Conservation (phyloP, 1,139 yeast genomes). For the Diutina sp. region DNA sequence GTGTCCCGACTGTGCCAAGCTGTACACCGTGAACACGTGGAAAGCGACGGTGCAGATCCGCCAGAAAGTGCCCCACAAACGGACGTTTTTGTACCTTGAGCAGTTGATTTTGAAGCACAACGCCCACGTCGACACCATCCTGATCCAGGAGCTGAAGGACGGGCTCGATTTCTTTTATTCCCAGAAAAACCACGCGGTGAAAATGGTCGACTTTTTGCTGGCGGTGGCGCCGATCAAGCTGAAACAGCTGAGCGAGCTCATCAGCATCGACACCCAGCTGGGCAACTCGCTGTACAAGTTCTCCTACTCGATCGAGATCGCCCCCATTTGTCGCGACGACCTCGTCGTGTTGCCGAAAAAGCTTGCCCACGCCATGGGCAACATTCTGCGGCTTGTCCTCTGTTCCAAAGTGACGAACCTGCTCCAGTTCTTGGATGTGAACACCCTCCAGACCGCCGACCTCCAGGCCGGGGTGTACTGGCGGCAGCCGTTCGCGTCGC, state of each 20-base stretch:
- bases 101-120: slow-evolving; percentile 87
- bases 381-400: slow-evolving; percentile 69
- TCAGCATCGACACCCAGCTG: slow-evolving; percentile 85
- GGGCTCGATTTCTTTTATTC: slow-evolving; percentile 91
- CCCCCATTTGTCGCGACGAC: slow-evolving; percentile 97
- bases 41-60: slow-evolving; percentile 94
- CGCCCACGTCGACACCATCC: slow-evolving; percentile 90
- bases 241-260: slow-evolving; percentile 83
- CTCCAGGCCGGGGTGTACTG: slow-evolving; percentile 67
- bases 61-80: slow-evolving; percentile 92
- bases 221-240: slow-evolving; percentile 82
- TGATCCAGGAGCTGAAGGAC: slow-evolving; percentile 84
- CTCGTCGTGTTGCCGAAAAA: slow-evolving; percentile 79
- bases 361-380: slow-evolving; percentile 76
- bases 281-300: slow-evolving; percentile 84
- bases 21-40: slow-evolving; percentile 95
- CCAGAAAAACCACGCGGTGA: slow-evolving; percentile 81
- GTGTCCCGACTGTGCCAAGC: slow-evolving; percentile 97
- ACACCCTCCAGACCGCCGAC: slow-evolving; percentile 72
- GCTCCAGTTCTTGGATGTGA: slow-evolving; percentile 77
- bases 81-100: slow-evolving; percentile 90
- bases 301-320: slow-evolving; percentile 85
- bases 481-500: slow-evolving; percentile 73
- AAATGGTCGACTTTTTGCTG: slow-evolving; percentile 81
- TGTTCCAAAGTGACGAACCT: slow-evolving; percentile 77